Conservation (phyloP, 2,329 filamentous ascomycete species). For the Helotiales sp. region DNA sequence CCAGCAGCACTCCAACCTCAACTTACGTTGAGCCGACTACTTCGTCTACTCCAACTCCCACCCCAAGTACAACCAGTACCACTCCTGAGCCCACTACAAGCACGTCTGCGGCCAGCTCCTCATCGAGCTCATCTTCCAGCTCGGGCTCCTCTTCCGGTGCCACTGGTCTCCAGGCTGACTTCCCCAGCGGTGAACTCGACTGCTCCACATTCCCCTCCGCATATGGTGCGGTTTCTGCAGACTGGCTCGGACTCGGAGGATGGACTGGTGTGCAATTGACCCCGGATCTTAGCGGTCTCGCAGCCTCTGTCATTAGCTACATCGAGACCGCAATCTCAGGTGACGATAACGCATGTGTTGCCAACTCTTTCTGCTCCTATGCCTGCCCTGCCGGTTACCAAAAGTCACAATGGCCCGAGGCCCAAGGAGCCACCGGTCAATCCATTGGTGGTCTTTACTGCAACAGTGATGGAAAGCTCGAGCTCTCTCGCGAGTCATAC, state of each 20-base stretch:
- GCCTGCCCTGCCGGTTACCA: constrained; percentile 89
- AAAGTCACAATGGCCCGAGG: constrained; percentile 84
- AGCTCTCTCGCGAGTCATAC: constrained; percentile 68
- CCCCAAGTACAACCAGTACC: background rate
- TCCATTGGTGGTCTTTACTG: constrained; percentile 89
- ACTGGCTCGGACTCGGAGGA: constrained; percentile 69
- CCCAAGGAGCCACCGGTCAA: constrained; percentile 77
- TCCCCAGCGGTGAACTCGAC: constrained; percentile 71
- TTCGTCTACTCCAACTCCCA: constrained; percentile 36
- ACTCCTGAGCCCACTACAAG: constrained; percentile 36
- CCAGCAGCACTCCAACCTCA: constrained; percentile 34
- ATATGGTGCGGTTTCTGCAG: constrained; percentile 74
- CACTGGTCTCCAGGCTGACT: constrained; percentile 63
- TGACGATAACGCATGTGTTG: constrained; percentile 50
- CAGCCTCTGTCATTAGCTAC: constrained; percentile 56
- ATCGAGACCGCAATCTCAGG: constrained; percentile 66
- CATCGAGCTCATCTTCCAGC: constrained; percentile 29
- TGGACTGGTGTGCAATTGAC: constrained; percentile 78
- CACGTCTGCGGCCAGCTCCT: constrained; percentile 38
- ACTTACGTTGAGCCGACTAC: constrained; percentile 39
- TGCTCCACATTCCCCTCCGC: constrained; percentile 75
- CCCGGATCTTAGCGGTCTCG: constrained; percentile 47
- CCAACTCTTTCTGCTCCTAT: constrained; percentile 82
- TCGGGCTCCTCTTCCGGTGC: constrained; percentile 27
- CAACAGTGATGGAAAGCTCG: constrained; percentile 69